These are phyloP conservation scores for Saccharomyces mikatae DNA, from an alignment of 805 yeast genomes.

Conservation along the genomic window DNA sequence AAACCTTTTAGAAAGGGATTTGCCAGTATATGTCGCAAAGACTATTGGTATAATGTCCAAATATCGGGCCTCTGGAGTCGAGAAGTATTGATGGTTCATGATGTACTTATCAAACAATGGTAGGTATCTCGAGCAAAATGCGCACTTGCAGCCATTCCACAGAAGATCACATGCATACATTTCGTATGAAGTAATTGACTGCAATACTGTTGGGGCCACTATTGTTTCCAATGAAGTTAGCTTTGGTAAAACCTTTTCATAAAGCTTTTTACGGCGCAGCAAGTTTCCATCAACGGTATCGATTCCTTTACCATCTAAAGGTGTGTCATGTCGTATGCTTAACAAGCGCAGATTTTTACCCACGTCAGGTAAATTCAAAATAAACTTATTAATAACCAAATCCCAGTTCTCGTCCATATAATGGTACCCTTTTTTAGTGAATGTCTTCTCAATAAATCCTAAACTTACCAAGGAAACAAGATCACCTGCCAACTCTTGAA, in stretches of 20 bases:
- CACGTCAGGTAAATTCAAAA: slow-evolving; percentile 31
- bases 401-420: slow-evolving; percentile 51
- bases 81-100: slow-evolving; percentile 56
- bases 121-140: slow-evolving; percentile 43
- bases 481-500: slow-evolving; percentile 32
- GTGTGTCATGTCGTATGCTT: slow-evolving; percentile 51
- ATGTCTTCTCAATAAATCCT: slow-evolving; percentile 29
- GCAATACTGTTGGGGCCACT: slow-evolving; percentile 51
- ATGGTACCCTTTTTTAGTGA: slow-evolving; percentile 34
- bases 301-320: slow-evolving; percentile 45
- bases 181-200: slow-evolving; percentile 59
- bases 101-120: slow-evolving; percentile 51
- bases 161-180: slow-evolving; percentile 58
- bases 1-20: slow-evolving; percentile 34
- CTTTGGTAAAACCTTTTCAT: slow-evolving; percentile 41
- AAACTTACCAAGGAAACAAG: slow-evolving; percentile 20
- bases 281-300: slow-evolving; percentile 75
- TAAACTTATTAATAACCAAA: slow-evolving; percentile 37
- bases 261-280: slow-evolving; percentile 47
- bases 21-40: slow-evolving; percentile 46
- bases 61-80: slow-evolving; percentile 36
- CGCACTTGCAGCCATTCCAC: slow-evolving; percentile 74
- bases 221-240: slow-evolving; percentile 37
- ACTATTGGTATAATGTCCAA: slow-evolving; percentile 56
- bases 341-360: slow-evolving; percentile 32